Evolutionary conservation across 345 rosid genomes (phyloP), one percentile per base, ranked within the genome.

Genomic region (Toxicodendron radicans): DNA sequence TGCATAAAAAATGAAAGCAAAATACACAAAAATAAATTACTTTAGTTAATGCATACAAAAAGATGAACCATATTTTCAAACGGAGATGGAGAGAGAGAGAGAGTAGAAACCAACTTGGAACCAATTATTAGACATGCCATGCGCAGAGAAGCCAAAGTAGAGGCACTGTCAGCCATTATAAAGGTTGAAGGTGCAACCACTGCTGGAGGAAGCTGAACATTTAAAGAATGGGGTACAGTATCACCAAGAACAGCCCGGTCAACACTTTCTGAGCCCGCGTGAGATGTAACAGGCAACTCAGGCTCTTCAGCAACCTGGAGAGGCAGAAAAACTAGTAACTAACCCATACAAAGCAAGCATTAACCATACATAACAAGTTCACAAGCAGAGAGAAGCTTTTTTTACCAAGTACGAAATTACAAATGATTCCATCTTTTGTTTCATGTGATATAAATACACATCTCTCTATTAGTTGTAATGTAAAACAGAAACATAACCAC

Each of bases 111-210:
- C 63, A 73, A 62, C 73, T 21, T 43, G 48, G 49, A 49, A 30
- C 27, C 5, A 70, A 21, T 32, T 24, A 64, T 23, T 43, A 43
- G 24, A 76, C 83, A 78, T 83, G 91, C 99, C 97, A 90, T 90
- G 38, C 95, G 91, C 70, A 95, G 82, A 77, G 98, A 91, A 82
- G 99, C 91, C 45, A 90, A 74, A 75, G 93, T 95, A 75, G 98
- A 91, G 57, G 94, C 87, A 82, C 87, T 85, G 81, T 95, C 98
- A 60, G 87, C 86, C 75, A 88, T 76, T 46, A 82, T 70, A 43
- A 86, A 79, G 69, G 90, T 78, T 66, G 92, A 82, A 66, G 99
- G 89, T 74, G 89, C 85, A 76, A 81, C 82, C 9, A 84, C 79
- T 61, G 88, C 75, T 21, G 90, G 67, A 69, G 92, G 82, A 72